A percentile compares a stretch with the other conserved stretches of the same genome.
phyloP scores from a whole-genome alignment of 495 filamentous ascomycete species.

The Aspergillus olivimuriae region DNA sequence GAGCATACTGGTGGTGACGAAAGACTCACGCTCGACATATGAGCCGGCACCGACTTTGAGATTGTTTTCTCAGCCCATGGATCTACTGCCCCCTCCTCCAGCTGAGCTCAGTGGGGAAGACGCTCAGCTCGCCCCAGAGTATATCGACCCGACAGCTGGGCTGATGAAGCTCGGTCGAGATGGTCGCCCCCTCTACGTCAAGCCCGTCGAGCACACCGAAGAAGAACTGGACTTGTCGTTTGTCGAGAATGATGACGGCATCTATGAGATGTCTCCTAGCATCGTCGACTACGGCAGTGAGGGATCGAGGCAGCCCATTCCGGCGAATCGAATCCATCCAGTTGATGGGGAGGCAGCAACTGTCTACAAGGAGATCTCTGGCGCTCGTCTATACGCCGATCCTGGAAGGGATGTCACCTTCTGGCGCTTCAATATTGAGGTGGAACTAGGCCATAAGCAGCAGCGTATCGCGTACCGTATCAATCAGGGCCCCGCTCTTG shows the following conservation, averaged over 20 bases:
- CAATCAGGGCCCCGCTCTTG: constrained; percentile 80
- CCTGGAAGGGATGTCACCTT: constrained; percentile 84
- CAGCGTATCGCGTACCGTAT: constrained; percentile 91
- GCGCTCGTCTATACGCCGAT: constrained; percentile 77
- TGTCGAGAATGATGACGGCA: constrained; percentile 70
- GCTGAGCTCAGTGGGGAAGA: constrained; percentile 56
- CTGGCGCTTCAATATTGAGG: constrained; percentile 91
- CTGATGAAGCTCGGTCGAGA: constrained; percentile 74
- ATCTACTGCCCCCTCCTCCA: constrained; percentile 77
- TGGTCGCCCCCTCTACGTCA: constrained; percentile 75
- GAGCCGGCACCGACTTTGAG: constrained; percentile 69
- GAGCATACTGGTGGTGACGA: constrained; percentile 88
- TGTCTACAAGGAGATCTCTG: constrained; percentile 73
- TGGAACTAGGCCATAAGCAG: constrained; percentile 72
- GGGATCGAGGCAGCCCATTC: constrained; percentile 30
- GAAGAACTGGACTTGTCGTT: constrained; percentile 66
- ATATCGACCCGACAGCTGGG: constrained; percentile 84
- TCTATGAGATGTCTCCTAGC: constrained; percentile 59
- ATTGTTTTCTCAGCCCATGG: constrained; percentile 79
- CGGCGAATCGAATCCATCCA: constrained; percentile 35
- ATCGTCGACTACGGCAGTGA: constrained; percentile 35
- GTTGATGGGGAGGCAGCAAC: constrained; percentile 66
- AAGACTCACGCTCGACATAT: constrained; percentile 74
- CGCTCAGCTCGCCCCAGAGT: constrained; percentile 63
- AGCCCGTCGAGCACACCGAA: constrained; percentile 74